These are phyloP conservation scores for Pyronema domesticum DNA, from an alignment of 495 filamentous ascomycete species.

Conservation along the genomic window DNA sequence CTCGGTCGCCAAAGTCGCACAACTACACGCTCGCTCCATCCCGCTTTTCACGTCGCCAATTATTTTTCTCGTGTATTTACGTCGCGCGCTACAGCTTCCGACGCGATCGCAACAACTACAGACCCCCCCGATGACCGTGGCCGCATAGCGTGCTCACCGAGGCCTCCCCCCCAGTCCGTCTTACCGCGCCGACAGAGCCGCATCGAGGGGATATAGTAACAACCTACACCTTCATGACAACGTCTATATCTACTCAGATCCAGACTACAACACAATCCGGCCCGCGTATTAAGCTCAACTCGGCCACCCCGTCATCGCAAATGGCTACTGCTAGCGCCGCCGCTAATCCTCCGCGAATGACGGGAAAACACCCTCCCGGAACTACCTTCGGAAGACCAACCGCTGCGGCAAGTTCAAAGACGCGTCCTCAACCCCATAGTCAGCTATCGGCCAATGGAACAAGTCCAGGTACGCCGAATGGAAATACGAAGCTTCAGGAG, in stretches of 20 bases:
- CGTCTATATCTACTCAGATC: not conserved
- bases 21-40: constrained; percentile 1
- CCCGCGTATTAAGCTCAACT: constrained; percentile 8
- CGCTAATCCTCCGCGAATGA: not conserved
- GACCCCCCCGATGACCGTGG: constrained; percentile 1
- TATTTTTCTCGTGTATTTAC: not conserved
- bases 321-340: not conserved
- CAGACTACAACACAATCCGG: not conserved
- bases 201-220: not conserved
- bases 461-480: constrained; percentile 3
- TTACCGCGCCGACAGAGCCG: constrained; percentile 2
- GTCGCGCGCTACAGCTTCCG: not conserved
- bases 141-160: not conserved
- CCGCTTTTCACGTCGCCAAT: not conserved
- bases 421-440: not conserved
- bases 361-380: constrained; percentile 8
- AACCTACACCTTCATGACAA: not conserved
- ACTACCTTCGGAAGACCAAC: not conserved
- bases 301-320: not conserved
- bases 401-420: constrained; percentile 1
- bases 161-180: not conserved
- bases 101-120: not conserved
- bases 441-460: constrained; percentile 1
- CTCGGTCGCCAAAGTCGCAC: not conserved
- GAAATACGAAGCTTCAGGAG: constrained; percentile 29